Conservation (phyloP, 2,329 filamentous ascomycete genomes). For the Microcyclosporella mali region DNA sequence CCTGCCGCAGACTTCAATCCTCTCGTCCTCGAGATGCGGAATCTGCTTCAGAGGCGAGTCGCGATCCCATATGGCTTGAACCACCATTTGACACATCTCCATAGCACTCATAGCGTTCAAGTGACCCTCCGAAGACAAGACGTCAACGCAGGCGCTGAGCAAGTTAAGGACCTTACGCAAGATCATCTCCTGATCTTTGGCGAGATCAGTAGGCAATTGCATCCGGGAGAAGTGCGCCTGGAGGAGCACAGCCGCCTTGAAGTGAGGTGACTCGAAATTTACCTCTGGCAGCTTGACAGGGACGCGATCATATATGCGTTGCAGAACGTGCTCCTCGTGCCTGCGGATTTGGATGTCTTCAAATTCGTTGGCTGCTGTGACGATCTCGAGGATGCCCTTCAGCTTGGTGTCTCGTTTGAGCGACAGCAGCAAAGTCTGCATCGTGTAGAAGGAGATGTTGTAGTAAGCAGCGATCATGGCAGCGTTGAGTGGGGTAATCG, state of each 20-base stretch:
- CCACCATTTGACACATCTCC: slow-evolving; percentile 99
- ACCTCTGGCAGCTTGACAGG: slow-evolving; percentile 91
- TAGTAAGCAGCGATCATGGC: slow-evolving; percentile 99
- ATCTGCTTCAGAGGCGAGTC: slow-evolving; percentile 97
- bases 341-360: slow-evolving; percentile 90
- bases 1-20: slow-evolving; percentile 74
- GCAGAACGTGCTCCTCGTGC: slow-evolving; percentile 81
- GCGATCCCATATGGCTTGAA: slow-evolving; percentile 98
- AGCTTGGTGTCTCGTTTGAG: slow-evolving; percentile 84
- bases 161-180: slow-evolving; percentile 79
- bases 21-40: slow-evolving; percentile 80
- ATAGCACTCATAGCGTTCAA: slow-evolving; percentile 97
- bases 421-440: slow-evolving; percentile 96
- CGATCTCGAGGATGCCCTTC: slow-evolving; percentile 93
- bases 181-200: slow-evolving; percentile 89
- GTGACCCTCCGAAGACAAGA: slow-evolving; percentile 90
- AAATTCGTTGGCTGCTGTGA: slow-evolving; percentile 94
- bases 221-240: slow-evolving; percentile 97
- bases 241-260: slow-evolving; percentile 95
- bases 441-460: slow-evolving; percentile 98
- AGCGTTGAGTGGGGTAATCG: slow-evolving; percentile 81
- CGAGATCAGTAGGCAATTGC: slow-evolving; percentile 90
- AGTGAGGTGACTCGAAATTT: slow-evolving; percentile 87
- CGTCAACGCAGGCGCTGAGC: slow-evolving; percentile 86
- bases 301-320: slow-evolving; percentile 86